phyloP scores from a whole-genome alignment of 805 yeast genomes.

The Priceomyces melissophilus region DNA sequence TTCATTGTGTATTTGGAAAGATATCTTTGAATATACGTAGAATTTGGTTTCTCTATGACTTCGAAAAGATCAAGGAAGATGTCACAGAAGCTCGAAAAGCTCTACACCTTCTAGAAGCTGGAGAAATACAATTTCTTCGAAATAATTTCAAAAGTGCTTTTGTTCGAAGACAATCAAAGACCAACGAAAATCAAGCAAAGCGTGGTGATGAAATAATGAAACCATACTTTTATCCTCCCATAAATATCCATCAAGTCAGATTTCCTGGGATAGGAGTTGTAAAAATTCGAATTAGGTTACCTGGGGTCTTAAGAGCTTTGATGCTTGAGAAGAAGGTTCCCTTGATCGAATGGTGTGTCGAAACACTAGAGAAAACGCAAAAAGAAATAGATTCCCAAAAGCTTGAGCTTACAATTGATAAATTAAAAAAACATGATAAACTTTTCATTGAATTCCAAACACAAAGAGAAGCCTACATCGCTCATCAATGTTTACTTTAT shows the following conservation, averaged over 20 bases:
- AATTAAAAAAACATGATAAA: slow-evolving; percentile 31
- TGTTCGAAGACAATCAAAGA: background rate
- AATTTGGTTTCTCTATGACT: slow-evolving; percentile 55
- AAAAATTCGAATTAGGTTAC: slow-evolving; percentile 17
- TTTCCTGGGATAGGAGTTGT: slow-evolving; percentile 31
- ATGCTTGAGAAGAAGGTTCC: slow-evolving; percentile 17
- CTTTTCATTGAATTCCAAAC: slow-evolving; percentile 62
- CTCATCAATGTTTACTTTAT: slow-evolving; percentile 55
- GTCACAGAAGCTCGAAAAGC: slow-evolving; percentile 23
- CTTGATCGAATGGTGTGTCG: slow-evolving; percentile 27
- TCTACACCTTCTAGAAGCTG: slow-evolving; percentile 24
- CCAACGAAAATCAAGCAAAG: background rate
- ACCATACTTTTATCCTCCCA: slow-evolving; percentile 32
- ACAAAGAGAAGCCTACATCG: slow-evolving; percentile 56
- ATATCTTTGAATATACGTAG: slow-evolving; percentile 54
- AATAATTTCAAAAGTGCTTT: background rate
- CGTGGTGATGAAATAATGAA: slow-evolving; percentile 1
- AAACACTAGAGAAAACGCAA: slow-evolving; percentile 12
- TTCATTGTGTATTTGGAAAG: slow-evolving; percentile 29
- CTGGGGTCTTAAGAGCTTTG: slow-evolving; percentile 28
- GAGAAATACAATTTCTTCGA: slow-evolving; percentile 18
- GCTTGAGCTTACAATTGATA: slow-evolving; percentile 13
- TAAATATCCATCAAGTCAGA: slow-evolving; percentile 15
- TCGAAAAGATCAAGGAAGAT: slow-evolving; percentile 14
- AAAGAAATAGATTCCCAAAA: slow-evolving; percentile 18